A percentile compares a stretch with the other conserved stretches of the same genome.
phyloP scores from a whole-genome alignment of 768 basidiomycete species.

The Boletus coccyginus region DNA sequence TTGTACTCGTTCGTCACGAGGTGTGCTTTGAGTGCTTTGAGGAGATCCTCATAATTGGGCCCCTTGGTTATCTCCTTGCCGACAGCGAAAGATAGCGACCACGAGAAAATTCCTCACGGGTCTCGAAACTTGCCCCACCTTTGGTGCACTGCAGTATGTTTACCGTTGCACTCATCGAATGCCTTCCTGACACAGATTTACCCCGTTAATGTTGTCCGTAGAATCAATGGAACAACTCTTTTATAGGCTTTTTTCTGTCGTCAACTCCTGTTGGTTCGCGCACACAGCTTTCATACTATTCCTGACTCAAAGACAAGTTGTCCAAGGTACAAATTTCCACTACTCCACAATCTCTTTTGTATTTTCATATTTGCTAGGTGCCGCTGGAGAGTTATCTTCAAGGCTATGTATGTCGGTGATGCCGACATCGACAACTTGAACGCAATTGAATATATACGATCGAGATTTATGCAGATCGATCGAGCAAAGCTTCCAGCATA shows the following conservation, averaged over 20 bases:
- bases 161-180: no score
- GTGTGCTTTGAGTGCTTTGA: no score
- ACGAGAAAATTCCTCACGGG: background rate
- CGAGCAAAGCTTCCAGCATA: background rate
- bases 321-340: background rate
- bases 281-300: background rate
- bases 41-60: slow-evolving; percentile 1
- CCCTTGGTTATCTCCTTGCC: background rate
- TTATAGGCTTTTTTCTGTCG: background rate
- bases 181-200: background rate
- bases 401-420: background rate
- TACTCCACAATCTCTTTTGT: background rate
- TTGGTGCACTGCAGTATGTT: background rate
- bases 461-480: background rate
- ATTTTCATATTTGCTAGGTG: background rate
- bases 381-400: background rate
- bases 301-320: slow-evolving; percentile 2
- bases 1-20: background rate
- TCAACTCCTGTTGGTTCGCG: background rate
- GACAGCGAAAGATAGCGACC: background rate
- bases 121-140: background rate
- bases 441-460: background rate
- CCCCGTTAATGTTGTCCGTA: background rate
- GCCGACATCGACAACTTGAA: background rate
- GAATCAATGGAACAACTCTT: background rate